Base-by-base conservation (phyloP, 2,329 filamentous ascomycete species). In the Penicillium sp. region DNA sequence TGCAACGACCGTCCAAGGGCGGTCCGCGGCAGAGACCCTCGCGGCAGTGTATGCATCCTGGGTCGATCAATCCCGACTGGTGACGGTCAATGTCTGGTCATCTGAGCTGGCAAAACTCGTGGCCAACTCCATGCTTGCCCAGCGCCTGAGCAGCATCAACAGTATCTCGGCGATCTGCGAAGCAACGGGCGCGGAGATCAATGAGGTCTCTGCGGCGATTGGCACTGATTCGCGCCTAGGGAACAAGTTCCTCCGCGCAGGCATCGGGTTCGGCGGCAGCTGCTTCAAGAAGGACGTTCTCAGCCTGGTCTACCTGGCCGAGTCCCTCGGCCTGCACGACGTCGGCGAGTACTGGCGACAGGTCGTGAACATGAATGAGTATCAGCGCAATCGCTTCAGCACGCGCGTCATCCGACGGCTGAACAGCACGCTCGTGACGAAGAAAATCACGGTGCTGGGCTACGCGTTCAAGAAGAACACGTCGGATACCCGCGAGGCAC, bases 401-500 rank as follows among this genome's bases (percentile, higher is more conserved):
- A 73, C 76, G 48, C 75, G 80, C 31, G 78, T 89, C 26, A 77
- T 87, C 54, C 73, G 72, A 44, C 78, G 77, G 43, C 71, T 89
- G 38, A 81, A 86, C 67, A 81, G 82, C 59, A 86, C 80, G 4
- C 71, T 88, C 4, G 73, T 74, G 3, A 77, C 77, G 41, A 88
- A 87, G 71, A 87, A 85, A 65, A 71, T 88, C n/a, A 75, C 81
- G 6, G 70, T 90, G 1, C 73, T 89, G 6, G 86, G 86, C 4
- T 88, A 83, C 53, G 81, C 85, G 9, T 90, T 86, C 70, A 90
- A 90, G 73, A 84, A 86, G 65, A 78, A 87, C 63, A 90, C 86
- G 1, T 79, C 78, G 19, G 86, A 90, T 58, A 86, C 82, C 7
- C 76, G 86, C 20, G 84, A 87, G 58, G 80, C 78, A 31, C 80